Evolutionary conservation across 805 yeast genomes (phyloP).

Genomic region (Saturnispora halmiae): DNA sequence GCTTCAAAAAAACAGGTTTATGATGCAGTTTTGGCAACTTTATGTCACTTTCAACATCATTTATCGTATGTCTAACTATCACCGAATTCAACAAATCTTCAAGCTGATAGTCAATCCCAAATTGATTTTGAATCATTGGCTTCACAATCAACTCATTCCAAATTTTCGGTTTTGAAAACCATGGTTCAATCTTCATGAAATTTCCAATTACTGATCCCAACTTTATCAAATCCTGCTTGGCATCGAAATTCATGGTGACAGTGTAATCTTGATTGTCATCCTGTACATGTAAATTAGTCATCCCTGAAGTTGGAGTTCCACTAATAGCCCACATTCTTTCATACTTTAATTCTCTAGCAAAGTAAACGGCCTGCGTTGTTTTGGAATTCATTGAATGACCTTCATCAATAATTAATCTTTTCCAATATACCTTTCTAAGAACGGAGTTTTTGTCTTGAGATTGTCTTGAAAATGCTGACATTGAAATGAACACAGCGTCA

Average conservation of each 20-base stretch:
- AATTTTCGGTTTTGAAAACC: conserved; percentile 36
- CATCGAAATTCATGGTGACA: conserved; percentile 42
- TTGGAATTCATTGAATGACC: conserved; percentile 58
- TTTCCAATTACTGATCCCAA: conserved; percentile 44
- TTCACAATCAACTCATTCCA: conserved; percentile 41
- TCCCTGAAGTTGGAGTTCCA: conserved; percentile 69
- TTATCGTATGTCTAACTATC: conserved; percentile 47
- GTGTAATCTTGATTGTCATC: conserved; percentile 32
- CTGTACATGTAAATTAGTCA: conserved; percentile 46
- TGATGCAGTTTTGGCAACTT: conserved; percentile 51
- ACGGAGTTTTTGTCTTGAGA: conserved; percentile 28
- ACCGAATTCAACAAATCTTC: conserved; percentile 36
- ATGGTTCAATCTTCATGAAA: conserved; percentile 53
- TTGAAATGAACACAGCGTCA: conserved; percentile 47
- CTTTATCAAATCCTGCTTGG: conserved; percentile 42
- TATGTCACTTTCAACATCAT: conserved; percentile 47
- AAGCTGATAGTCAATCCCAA: conserved; percentile 36
- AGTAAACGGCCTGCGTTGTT: conserved; percentile 38
- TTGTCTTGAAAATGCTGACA: conserved; percentile 37
- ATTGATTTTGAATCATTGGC: conserved; percentile 36
- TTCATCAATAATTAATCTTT: conserved; percentile 64
- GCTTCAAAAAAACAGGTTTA: conserved; percentile 47
- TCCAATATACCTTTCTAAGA: conserved; percentile 47
- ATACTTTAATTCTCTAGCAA: conserved; percentile 40
- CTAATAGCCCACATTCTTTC: conserved; percentile 70